Evolutionary conservation across 768 basidiomycete species (phyloP).

Genomic region (Amanita fuliginea): DNA sequence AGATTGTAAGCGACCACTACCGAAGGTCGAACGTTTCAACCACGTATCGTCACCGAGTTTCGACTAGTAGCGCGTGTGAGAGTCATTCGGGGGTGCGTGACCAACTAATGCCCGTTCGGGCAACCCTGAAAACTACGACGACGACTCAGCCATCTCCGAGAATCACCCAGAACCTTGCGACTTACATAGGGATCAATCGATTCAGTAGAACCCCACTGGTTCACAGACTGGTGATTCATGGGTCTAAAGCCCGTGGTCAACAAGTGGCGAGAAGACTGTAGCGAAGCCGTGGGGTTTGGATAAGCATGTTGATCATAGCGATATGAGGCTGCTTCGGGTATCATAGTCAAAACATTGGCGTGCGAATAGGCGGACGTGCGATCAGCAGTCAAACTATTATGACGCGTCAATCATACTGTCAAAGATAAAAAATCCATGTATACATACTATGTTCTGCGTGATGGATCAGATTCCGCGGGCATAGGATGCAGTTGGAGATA

Average conservation of each 20-base stretch:
- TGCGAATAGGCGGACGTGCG: slow-evolving; percentile 36
- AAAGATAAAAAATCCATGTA: not conserved
- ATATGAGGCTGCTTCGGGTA: slow-evolving; percentile 47
- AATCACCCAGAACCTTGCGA: slow-evolving; percentile 5
- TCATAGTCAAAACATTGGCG: slow-evolving; percentile 39
- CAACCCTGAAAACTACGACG: slow-evolving; percentile 17
- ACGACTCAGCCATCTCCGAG: not conserved
- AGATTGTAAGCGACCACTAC: not conserved
- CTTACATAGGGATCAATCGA: slow-evolving; percentile 60
- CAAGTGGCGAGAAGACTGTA: slow-evolving; percentile 25
- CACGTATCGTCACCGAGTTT: slow-evolving; percentile 7
- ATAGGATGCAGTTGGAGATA: slow-evolving; percentile 34
- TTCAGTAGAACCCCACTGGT: slow-evolving; percentile 50
- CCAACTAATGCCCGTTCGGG: slow-evolving; percentile 26
- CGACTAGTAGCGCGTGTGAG: slow-evolving; percentile 34
- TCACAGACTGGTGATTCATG: slow-evolving; percentile 32
- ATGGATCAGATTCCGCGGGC: slow-evolving; percentile 29
- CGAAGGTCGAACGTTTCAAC: not conserved
- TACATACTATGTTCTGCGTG: slow-evolving; percentile 36
- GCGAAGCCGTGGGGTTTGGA: slow-evolving; percentile 20
- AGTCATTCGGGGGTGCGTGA: slow-evolving; percentile 25
- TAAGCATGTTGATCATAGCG: slow-evolving; percentile 43
- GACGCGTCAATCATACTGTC: slow-evolving; percentile 4
- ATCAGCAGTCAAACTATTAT: slow-evolving; percentile 19
- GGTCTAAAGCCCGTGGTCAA: slow-evolving; percentile 36